Base-by-base conservation (phyloP, 306 rosid genomes). In the Malus asiatica region DNA sequence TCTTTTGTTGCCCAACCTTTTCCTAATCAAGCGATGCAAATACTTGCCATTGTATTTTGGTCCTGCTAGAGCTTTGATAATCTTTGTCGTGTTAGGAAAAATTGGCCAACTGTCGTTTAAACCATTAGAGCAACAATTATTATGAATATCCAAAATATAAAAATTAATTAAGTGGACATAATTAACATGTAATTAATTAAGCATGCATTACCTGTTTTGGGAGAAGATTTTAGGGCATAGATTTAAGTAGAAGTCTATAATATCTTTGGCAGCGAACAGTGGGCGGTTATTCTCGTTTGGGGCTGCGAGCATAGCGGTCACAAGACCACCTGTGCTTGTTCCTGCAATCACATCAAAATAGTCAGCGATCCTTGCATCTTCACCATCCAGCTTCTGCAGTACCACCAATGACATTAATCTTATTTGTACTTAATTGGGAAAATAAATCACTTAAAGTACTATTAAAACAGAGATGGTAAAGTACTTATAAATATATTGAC, bases 321-420 rank as follows among this genome's bases (percentile, higher is more conserved):
- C 83, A 20, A 89, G 87, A 3, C 96, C 91, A 3, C 96, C 93
- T 0, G 96, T 90, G 75, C 93, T 90, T 61, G 96, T 90, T 75
- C 93, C 96, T 5, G 93, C 72, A 45, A 90, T 85, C 40, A 90
- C 88, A 45, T 90, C 96, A 30, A 90, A 90, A 60, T 90, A 90
- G 66, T 90, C 96, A 23, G 90, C 89, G 4, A 90, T 79, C 48
- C 93, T 87, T 65, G 93, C 91, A 16, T 81, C 86, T 20, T 89
- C 87, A 2, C 96, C 96, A 14, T 87, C 96, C 59, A 86, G 52
- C 68, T 89, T 83, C 97, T 91, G 63, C 57, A 77, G 19, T 4
- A 55, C 52, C 10, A 62, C 19, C 5, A 29, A 29, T 20, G 12
- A 12, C 25, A 13, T 38, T 4, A 32, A 46, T 59, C 4, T 4